Conservation (phyloP, 1,139 yeast genomes). For the Geotrichum phurueaensis region DNA sequence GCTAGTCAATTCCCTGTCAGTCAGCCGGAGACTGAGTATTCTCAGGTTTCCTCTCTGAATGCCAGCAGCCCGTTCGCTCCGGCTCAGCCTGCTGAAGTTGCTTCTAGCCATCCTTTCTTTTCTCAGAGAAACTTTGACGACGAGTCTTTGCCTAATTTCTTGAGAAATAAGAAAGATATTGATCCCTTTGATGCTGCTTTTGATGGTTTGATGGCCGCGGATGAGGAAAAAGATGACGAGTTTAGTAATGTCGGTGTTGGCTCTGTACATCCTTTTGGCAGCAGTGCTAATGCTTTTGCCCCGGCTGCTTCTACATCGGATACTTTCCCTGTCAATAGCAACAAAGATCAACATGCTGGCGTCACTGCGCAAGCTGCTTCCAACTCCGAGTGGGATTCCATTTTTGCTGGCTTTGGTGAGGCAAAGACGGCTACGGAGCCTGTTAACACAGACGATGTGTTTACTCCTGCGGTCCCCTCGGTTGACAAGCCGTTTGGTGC, state of each 20-base stretch:
- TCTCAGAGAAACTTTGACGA: background rate
- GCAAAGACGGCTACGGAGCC: background rate
- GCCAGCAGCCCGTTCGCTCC: background rate
- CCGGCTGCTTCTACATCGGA: background rate
- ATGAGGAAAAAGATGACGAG: constrained; percentile 4
- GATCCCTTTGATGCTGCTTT: constrained; percentile 4
- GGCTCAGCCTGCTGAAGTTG: background rate
- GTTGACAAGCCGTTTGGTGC: background rate
- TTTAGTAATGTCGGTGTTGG: background rate
- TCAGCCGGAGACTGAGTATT: background rate
- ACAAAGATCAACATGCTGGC: background rate
- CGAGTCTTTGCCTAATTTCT: background rate
- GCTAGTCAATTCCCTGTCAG: background rate
- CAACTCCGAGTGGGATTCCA: constrained; percentile 85
- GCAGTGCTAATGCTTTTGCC: background rate
- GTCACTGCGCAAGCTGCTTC: constrained; percentile 8
- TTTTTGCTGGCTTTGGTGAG: constrained; percentile 67
- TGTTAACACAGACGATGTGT: background rate
- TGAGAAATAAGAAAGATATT: background rate
- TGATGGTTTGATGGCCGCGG: constrained; percentile 2
- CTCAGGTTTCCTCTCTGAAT: background rate
- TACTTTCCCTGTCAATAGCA: background rate
- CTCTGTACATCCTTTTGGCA: background rate
- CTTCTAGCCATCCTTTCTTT: background rate
- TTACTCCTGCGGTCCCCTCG: background rate